Base-by-base conservation (phyloP, 257 asterid genomes). In the Linderniella brevidens region DNA sequence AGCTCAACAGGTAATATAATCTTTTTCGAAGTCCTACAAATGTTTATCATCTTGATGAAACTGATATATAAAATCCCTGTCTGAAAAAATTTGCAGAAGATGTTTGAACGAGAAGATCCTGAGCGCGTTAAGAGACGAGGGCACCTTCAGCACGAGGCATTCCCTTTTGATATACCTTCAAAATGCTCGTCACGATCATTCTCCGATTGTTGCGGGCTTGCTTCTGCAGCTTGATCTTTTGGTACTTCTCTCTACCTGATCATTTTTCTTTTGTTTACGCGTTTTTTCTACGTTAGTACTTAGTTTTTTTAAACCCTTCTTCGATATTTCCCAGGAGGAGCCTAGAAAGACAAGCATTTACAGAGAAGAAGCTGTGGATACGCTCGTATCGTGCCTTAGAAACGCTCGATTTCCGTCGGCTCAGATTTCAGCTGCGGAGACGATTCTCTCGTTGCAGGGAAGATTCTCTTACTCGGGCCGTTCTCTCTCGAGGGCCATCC, bases 321-420 rank as follows among this genome's bases (percentile, higher is more conserved):
- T 25, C 32, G 4, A 25, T 25, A 49, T 29, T 20, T 57, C 60
- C 46, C 61, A 85, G 88, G 85, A 53, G 45, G 96, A 81, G 64
- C 96, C 96, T 12, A 78, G 86, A 67, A 81, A 81, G 68, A 85
- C 81, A 92, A 85, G 96, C 58, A 81, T 85, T 55, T 85, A 78
- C 58, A 47, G 93, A 18, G 96, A 85, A 71, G 96, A 85, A 67
- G 88, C 93, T 11, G 69, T 78, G 9, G 93, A 78, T 68, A 52
- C 65, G 12, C 78, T 85, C 12, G 72, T 85, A 39, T 65, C 83
- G 25, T 73, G 83, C 68, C 93, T 85, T 20, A 69, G 71, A 63
- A 80, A 78, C 60, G 45, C 88, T 1, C 83, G 76, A 52, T 65
- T 42, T 19, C 86, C 79, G 13, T 48, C 61, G 41, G 66, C 77